phyloP scores from a whole-genome alignment of 805 yeast genomes.

The Wickerhamiella spandovensis region DNA sequence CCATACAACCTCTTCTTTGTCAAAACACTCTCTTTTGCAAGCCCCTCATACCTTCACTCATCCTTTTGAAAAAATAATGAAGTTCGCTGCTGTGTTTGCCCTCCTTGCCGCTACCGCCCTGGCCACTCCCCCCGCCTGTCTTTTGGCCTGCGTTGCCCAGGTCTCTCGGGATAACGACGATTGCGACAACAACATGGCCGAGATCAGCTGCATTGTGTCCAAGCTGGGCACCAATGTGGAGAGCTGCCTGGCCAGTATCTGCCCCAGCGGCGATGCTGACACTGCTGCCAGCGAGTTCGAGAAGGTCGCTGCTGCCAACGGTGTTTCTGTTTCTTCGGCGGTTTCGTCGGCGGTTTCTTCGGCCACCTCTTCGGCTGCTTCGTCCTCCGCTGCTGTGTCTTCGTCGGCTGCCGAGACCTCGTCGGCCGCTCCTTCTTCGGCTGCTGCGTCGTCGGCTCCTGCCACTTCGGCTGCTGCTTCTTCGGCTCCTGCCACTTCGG shows the following conservation, averaged over 20 bases:
- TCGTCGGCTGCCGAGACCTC: conserved; percentile 5
- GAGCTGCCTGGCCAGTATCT: conserved; percentile 49
- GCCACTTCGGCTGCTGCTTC: conserved; percentile 1
- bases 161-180: conserved; percentile 29
- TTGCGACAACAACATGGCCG: conserved; percentile 45
- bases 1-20: neutral
- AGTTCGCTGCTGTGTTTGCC: conserved; percentile 26
- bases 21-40: neutral
- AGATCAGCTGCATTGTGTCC: conserved; percentile 56
- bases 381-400: conserved; percentile 6
- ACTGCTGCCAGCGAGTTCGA: conserved; percentile 49
- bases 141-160: conserved; percentile 73
- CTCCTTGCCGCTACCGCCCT: conserved; percentile 33
- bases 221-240: conserved; percentile 40
- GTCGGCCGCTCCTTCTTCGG: conserved; percentile 6
- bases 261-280: conserved; percentile 51
- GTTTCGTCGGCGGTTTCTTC: conserved; percentile 2
- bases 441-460: conserved; percentile 1
- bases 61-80: conserved; percentile 7
- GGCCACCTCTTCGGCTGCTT: conserved; percentile 3
- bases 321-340: conserved; percentile 7
- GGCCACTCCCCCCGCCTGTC: conserved; percentile 83
- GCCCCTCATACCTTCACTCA: neutral
- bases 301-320: conserved; percentile 13
- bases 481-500: no score